phyloP scores from a whole-genome alignment of 1,284 basidiomycete genomes.

The Phenoliferia sp. region DNA sequence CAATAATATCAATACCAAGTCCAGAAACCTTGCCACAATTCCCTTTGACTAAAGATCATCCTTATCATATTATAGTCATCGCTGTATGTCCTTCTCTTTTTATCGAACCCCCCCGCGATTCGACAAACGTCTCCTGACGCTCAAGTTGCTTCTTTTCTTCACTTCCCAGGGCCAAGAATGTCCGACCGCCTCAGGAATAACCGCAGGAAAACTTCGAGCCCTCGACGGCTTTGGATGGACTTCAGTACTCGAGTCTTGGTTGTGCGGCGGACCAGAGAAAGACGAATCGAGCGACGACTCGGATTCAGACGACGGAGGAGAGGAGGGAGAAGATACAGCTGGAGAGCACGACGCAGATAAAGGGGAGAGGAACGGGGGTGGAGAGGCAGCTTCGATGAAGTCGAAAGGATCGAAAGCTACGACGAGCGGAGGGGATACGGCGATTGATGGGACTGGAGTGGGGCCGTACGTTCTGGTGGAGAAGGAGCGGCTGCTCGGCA shows the following conservation, averaged over 20 bases:
- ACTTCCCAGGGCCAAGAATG: background rate
- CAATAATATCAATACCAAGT: background rate
- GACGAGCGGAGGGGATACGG: background rate
- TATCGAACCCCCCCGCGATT: background rate
- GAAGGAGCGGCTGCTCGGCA: constrained; percentile 83
- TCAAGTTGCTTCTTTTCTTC: background rate
- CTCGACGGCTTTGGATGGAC: constrained; percentile 38
- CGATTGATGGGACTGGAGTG: background rate
- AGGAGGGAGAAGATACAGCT: too few relatives aligned
- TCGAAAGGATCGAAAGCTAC: constrained; percentile 5
- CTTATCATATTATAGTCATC: constrained; percentile 36
- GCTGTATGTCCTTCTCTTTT: constrained; percentile 10
- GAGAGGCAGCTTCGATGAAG: background rate
- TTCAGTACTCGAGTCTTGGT: constrained; percentile 43
- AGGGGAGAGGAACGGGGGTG: background rate
- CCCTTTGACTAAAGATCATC: constrained; percentile 20
- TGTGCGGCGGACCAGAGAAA: constrained; percentile 33
- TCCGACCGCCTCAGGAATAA: constrained; percentile 24
- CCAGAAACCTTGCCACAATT: constrained; percentile 16
- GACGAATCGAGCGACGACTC: constrained; percentile 9
- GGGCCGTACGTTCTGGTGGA: constrained; percentile 67
- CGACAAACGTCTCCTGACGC: background rate
- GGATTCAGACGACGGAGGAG: constrained; percentile 4
- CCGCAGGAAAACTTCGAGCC: constrained; percentile 22
- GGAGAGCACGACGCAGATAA: background rate